phyloP scores from a whole-genome alignment of 345 rosid genomes.

The Citrus cavaleriei region DNA sequence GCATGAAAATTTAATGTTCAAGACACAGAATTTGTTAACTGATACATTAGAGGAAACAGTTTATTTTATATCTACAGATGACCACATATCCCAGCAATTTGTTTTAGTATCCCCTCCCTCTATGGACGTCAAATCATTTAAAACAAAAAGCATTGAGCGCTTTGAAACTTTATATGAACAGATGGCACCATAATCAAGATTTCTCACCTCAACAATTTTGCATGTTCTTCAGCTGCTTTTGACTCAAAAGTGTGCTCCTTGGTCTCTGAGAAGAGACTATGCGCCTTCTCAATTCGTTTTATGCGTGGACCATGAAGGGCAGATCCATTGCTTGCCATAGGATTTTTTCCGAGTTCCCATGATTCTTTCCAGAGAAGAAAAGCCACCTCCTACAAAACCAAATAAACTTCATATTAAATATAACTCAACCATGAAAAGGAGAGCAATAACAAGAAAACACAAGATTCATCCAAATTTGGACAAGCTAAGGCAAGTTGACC shows the following conservation, averaged over 20 bases:
- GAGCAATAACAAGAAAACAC: not conserved
- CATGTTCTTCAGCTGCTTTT: constrained; percentile 97
- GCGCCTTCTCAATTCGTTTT: constrained; percentile 82
- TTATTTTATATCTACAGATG: not conserved
- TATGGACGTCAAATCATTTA: not conserved
- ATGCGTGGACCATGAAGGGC: constrained; percentile 96
- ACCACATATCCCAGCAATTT: not conserved
- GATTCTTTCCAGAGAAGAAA: constrained; percentile 96
- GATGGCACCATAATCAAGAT: not conserved
- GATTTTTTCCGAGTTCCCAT: constrained; percentile 86
- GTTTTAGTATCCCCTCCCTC: not conserved
- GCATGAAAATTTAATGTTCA: not conserved
- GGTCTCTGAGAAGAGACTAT: constrained; percentile 70
- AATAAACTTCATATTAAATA: constrained; percentile 3
- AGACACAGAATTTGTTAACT: not conserved
- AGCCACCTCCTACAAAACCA: constrained; percentile 71
- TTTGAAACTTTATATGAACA: not conserved
- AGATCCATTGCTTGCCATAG: constrained; percentile 98
- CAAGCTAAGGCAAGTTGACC: not conserved
- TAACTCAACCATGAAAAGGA: not conserved
- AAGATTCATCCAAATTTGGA: not conserved
- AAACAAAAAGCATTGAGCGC: not conserved
- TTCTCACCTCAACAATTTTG: constrained; percentile 78
- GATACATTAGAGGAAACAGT: not conserved
- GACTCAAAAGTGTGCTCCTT: constrained; percentile 93